Evolutionary conservation across 164 flowering plant species (phyloP).

Genomic region (Macadamia tetraphylla): DNA sequence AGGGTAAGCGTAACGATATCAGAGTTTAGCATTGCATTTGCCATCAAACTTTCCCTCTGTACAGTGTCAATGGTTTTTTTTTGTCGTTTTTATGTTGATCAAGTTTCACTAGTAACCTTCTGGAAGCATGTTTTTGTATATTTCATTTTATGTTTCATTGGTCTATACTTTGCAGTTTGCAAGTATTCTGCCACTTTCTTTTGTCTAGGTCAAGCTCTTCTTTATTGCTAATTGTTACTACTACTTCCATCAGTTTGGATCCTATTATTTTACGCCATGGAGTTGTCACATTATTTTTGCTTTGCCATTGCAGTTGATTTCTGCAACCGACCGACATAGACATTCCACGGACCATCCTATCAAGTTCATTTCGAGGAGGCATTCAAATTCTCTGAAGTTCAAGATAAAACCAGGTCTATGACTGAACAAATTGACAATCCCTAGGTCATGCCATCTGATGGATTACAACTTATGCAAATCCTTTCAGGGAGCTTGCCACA

Average conservation of each 20-base stretch:
- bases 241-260: not conserved
- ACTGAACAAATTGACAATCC: not conserved
- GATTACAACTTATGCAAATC: too few relatives aligned
- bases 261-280: not conserved
- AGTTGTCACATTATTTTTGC: not conserved
- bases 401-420: conserved; percentile 83
- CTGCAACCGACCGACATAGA: conserved; percentile 82
- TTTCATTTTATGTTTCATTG: not conserved
- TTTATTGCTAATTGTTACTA: not conserved
- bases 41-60: too few relatives aligned
- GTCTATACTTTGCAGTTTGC: not conserved
- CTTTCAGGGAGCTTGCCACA: too few relatives aligned
- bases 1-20: too few relatives aligned
- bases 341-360: conserved; percentile 89
- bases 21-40: too few relatives aligned
- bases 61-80: too few relatives aligned
- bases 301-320: conserved; percentile 64
- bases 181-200: not conserved
- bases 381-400: conserved; percentile 62
- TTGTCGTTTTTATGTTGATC: too few relatives aligned
- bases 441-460: not conserved
- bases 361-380: conserved; percentile 79
- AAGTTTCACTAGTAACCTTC: not conserved
- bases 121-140: not conserved
- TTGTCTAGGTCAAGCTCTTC: not conserved